These are phyloP conservation scores for Aspergillus quadricinctus DNA, from an alignment of 2,329 filamentous ascomycete species.

Conservation along the genomic window DNA sequence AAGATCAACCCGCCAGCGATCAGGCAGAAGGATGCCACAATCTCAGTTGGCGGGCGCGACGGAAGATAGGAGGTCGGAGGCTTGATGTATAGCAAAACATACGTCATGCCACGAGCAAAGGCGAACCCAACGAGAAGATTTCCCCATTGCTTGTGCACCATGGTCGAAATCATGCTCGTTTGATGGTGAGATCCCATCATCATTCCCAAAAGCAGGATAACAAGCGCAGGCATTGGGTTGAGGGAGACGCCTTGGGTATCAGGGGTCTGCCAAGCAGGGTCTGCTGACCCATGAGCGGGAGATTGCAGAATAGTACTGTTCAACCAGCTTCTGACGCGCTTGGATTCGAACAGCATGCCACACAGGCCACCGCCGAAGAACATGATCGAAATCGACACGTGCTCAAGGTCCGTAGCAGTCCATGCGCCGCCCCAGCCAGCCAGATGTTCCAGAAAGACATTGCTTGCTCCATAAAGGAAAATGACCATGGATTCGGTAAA, in stretches of 20 bases:
- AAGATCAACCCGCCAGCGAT: conserved; percentile 86
- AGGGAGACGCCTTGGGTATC: conserved; percentile 69
- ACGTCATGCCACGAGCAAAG: conserved; percentile 72
- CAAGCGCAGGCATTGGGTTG: conserved; percentile 82
- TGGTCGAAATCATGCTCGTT: conserved; percentile 73
- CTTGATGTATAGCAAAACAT: conserved; percentile 71
- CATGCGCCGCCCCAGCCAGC: conserved; percentile 67
- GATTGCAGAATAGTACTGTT: conserved; percentile 47
- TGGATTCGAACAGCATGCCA: conserved; percentile 82
- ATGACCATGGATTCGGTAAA: conserved; percentile 88
- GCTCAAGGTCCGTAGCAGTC: conserved; percentile 78
- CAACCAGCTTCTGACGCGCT: conserved; percentile 55
- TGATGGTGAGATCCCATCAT: conserved; percentile 97
- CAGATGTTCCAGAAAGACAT: conserved; percentile 89
- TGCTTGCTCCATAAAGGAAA: conserved; percentile 81
- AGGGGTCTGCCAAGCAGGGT: conserved; percentile 55
- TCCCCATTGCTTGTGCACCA: conserved; percentile 94
- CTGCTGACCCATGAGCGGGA: conserved; percentile 38
- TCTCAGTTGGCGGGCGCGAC: conserved; percentile 81
- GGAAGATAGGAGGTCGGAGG: conserved; percentile 77
- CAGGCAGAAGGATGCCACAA: conserved; percentile 81
- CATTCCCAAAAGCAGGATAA: conserved; percentile 81
- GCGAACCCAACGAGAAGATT: conserved; percentile 76
- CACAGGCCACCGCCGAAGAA: conserved; percentile 89
- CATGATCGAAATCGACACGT: conserved; percentile 85